phyloP scores from a whole-genome alignment of 1,284 basidiomycete genomes.

The Ustilago bromivora region DNA sequence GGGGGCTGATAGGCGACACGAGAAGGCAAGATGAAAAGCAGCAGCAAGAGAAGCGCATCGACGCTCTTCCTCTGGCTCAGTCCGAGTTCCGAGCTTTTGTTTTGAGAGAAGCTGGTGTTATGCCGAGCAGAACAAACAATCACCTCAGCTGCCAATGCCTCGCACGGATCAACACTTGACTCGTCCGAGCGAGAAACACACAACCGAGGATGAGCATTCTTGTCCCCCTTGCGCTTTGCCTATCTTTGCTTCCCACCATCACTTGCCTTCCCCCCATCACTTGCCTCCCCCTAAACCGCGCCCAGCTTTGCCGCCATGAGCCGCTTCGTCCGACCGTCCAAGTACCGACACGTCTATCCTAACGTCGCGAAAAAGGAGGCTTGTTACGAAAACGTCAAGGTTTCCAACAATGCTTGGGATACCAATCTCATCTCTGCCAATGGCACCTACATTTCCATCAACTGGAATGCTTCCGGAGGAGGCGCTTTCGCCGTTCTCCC shows the following conservation, averaged over 20 bases:
- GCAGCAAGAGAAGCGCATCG: too few species aligned
- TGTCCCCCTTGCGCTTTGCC: too few species aligned
- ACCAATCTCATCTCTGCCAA: slow-evolving; percentile 90
- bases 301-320: slow-evolving; percentile 55
- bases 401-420: slow-evolving; percentile 80
- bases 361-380: slow-evolving; percentile 69
- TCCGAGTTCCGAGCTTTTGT: background rate
- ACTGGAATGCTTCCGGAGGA: slow-evolving; percentile 94
- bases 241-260: background rate
- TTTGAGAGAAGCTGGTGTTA: background rate
- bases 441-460: slow-evolving; percentile 80
- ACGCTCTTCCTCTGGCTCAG: too few species aligned
- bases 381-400: slow-evolving; percentile 86
- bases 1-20: too few species aligned
- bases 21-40: too few species aligned
- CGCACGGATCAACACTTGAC: slow-evolving; percentile 32
- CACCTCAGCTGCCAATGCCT: slow-evolving; percentile 6
- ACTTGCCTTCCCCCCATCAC: background rate
- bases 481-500: slow-evolving; percentile 95
- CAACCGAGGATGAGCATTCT: background rate
- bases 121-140: too few species aligned
- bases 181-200: background rate
- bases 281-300: background rate
- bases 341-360: slow-evolving; percentile 87
- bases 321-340: slow-evolving; percentile 75